A percentile compares a stretch with the other conserved stretches of the same genome.
phyloP scores from a whole-genome alignment of 2,329 filamentous ascomycete genomes.

The Colletotrichum sp. region DNA sequence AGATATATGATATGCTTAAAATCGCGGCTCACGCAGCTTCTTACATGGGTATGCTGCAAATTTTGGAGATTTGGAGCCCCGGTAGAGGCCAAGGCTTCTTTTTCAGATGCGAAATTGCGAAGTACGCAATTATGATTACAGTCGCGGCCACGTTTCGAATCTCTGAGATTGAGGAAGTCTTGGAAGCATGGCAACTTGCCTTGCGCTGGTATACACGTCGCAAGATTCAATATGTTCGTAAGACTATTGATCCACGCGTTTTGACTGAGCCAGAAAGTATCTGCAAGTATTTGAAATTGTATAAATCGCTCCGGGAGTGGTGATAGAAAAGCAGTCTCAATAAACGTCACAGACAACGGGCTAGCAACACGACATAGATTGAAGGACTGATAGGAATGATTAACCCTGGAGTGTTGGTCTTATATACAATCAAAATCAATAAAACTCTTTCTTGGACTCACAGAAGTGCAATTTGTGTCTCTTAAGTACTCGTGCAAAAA shows the following conservation, averaged over 20 bases:
- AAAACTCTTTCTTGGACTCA: not conserved
- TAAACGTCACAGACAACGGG: not conserved
- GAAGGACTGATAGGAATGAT: not conserved
- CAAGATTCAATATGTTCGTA: not conserved
- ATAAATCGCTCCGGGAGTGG: not conserved
- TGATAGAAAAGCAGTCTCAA: not conserved
- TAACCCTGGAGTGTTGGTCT: not conserved
- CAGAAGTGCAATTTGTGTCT: not conserved
- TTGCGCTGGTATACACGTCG: not conserved
- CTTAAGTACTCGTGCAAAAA: not conserved
- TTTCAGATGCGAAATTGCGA: not conserved
- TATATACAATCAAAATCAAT: not conserved
- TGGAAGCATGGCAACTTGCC: not conserved
- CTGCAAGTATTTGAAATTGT: not conserved
- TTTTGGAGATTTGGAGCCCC: not conserved
- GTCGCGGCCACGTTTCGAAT: not conserved
- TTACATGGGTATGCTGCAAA: not conserved
- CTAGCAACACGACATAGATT: not conserved
- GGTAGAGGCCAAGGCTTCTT: not conserved
- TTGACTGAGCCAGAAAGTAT: not conserved
- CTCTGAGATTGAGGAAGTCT: not conserved
- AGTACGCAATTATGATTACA: not conserved
- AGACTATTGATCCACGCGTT: not conserved
- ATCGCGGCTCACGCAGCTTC: not conserved
- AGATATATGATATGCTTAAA: not conserved